Evolutionary conservation across 305 asterid species (phyloP).

Genomic region (Nicotiana rustica): DNA sequence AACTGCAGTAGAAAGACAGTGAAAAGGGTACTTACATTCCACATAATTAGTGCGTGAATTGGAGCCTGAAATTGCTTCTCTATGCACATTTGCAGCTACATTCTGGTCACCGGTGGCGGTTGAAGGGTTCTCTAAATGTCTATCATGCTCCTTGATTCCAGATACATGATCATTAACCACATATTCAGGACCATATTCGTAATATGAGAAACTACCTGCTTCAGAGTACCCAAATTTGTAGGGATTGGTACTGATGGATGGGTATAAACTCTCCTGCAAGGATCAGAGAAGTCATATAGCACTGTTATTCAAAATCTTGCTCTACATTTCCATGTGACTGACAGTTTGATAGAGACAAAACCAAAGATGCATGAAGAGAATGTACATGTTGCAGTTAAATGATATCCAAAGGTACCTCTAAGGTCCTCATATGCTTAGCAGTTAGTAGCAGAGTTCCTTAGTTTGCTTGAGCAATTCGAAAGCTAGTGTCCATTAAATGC

Average conservation of each 20-base stretch:
- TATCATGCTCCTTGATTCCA: slow-evolving; percentile 51
- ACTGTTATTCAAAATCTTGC: slow-evolving; percentile 22
- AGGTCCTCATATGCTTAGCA: slow-evolving; percentile 1
- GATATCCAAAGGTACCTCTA: slow-evolving; percentile 6
- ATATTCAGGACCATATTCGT: slow-evolving; percentile 65
- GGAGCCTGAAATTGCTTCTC: slow-evolving; percentile 54
- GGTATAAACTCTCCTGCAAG: slow-evolving; percentile 74
- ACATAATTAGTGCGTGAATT: slow-evolving; percentile 53
- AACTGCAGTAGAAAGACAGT: background rate
- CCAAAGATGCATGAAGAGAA: slow-evolving; percentile 21
- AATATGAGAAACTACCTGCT: slow-evolving; percentile 70
- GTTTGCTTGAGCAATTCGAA: slow-evolving; percentile 24
- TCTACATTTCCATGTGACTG: background rate
- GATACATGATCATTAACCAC: slow-evolving; percentile 56
- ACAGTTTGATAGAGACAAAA: slow-evolving; percentile 8
- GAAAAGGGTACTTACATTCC: slow-evolving; percentile 66
- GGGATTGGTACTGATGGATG: slow-evolving; percentile 60
- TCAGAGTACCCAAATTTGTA: slow-evolving; percentile 78
- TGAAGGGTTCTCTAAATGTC: slow-evolving; percentile 58
- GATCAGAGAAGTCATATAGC: slow-evolving; percentile 38
- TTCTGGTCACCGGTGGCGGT: slow-evolving; percentile 39
- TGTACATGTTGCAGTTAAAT: background rate
- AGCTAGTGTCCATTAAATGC: slow-evolving; percentile 9
- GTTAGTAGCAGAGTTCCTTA: background rate
- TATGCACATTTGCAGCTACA: slow-evolving; percentile 44